phyloP scores from a whole-genome alignment of 768 basidiomycete species.

The Lyophyllum semitale region DNA sequence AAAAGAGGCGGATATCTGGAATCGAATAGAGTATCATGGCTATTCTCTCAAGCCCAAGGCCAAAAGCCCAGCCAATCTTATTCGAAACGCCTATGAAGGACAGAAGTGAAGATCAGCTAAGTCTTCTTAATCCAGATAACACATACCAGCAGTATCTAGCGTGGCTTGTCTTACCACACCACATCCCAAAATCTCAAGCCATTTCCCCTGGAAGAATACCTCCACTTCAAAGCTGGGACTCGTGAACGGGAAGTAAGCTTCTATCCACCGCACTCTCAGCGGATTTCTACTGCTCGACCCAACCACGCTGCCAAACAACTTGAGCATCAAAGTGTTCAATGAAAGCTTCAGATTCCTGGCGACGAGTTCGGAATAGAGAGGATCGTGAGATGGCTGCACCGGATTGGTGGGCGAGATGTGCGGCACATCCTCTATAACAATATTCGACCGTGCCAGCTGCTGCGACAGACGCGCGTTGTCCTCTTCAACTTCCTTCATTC shows the following conservation, averaged over 20 bases:
- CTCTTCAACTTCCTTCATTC: constrained; percentile 63
- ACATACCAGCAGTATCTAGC: constrained; percentile 82
- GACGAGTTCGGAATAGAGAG: constrained; percentile 68
- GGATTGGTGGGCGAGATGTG: constrained; percentile 77
- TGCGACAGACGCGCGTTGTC: constrained; percentile 68
- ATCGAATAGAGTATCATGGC: constrained; percentile 98
- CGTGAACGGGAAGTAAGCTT: constrained; percentile 98
- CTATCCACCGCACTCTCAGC: constrained; percentile 92
- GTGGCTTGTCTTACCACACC: constrained; percentile 92
- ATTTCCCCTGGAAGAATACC: constrained; percentile 93
- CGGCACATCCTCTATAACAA: constrained; percentile 86
- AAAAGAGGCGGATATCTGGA: constrained; percentile 97
- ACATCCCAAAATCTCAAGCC: constrained; percentile 94
- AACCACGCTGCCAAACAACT: constrained; percentile 70
- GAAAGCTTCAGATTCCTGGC: constrained; percentile 87
- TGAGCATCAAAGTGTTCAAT: constrained; percentile 82
- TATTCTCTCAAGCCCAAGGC: constrained; percentile 94
- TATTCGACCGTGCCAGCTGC: constrained; percentile 68
- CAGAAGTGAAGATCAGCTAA: constrained; percentile 6
- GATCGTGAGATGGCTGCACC: constrained; percentile 76
- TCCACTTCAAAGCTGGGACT: constrained; percentile 98
- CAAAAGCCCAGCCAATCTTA: constrained; percentile 97
- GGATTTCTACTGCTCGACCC: constrained; percentile 62
- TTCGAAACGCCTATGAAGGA: constrained; percentile 59
- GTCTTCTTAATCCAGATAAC: constrained; percentile 20